A percentile compares a stretch with the other conserved stretches of the same genome.
Evolutionary conservation across 345 rosid genomes (phyloP).

Genomic region (Gynandropsis gynandra): DNA sequence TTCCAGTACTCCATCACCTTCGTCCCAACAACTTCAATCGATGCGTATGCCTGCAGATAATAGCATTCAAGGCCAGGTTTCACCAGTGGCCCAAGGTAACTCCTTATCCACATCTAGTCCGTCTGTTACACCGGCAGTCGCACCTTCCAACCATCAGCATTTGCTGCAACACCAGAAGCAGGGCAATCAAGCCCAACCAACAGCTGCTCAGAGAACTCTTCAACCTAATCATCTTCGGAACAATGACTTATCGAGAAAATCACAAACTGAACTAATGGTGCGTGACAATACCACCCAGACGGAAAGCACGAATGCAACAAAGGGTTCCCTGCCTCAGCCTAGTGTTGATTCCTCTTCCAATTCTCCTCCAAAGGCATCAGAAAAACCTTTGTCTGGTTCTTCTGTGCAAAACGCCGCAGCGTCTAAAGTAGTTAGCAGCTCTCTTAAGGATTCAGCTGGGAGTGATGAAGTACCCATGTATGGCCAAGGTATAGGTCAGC

Average conservation of each 20-base stretch:
- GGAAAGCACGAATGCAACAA: conserved; percentile 26
- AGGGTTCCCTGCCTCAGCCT: conserved; percentile 25
- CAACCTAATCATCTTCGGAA: conserved; percentile 40
- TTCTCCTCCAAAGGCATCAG: conserved; percentile 49
- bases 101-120: conserved; percentile 33
- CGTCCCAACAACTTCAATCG: conserved; percentile 46
- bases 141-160: conserved; percentile 29
- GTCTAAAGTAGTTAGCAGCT: conserved; percentile 31
- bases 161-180: conserved; percentile 47
- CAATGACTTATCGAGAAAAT: conserved; percentile 33
- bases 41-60: conserved; percentile 57
- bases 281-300: conserved; percentile 30
- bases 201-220: conserved; percentile 43
- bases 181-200: conserved; percentile 39
- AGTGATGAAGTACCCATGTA: conserved; percentile 29
- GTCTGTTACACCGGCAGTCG: conserved; percentile 36
- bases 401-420: conserved; percentile 25
- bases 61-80: conserved; percentile 42
- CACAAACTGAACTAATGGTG: conserved; percentile 42
- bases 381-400: conserved; percentile 33
- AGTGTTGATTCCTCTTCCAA: conserved; percentile 30
- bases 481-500: conserved; percentile 48
- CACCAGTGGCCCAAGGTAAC: conserved; percentile 39
- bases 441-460: conserved; percentile 33
- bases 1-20: conserved; percentile 36